phyloP scores from a whole-genome alignment of 805 yeast species.

The Monosporozyma yasuniensis region DNA sequence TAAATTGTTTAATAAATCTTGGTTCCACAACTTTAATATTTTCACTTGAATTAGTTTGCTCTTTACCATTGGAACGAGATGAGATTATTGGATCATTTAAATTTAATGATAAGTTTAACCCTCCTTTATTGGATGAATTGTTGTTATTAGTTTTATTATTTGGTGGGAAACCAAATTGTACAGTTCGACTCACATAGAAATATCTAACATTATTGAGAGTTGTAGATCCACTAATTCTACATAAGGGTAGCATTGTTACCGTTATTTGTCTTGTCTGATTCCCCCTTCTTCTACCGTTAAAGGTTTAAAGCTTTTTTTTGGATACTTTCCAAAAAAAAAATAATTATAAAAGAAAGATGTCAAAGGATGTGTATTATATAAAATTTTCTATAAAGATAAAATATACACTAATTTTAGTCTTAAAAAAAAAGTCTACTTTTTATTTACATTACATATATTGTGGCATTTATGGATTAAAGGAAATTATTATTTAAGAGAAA shows the following conservation, averaged over 20 bases:
- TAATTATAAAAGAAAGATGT: neutral
- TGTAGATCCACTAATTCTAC: neutral
- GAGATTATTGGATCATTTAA: neutral
- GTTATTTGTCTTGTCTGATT: neutral
- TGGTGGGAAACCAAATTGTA: neutral
- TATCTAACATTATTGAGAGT: neutral
- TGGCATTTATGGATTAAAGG: neutral
- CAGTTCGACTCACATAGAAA: neutral
- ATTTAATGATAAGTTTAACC: neutral
- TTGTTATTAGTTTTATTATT: neutral
- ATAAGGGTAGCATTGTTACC: neutral
- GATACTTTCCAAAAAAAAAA: neutral
- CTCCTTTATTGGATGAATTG: neutral
- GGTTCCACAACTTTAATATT: conserved; percentile 9
- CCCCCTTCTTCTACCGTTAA: too few species aligned
- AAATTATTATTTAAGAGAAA: too few species aligned
- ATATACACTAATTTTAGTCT: too few species aligned
- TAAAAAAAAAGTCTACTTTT: neutral
- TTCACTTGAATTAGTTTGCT: neutral
- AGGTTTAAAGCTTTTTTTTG: neutral
- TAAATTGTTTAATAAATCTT: conserved; percentile 30
- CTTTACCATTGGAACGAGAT: neutral
- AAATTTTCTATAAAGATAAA: neutral
- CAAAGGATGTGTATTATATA: neutral
- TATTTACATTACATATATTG: neutral